Evolutionary conservation across 2,329 filamentous ascomycete genomes (phyloP), one percentile per base, ranked within the genome.

Genomic region (Cytospora paraplurivora): DNA sequence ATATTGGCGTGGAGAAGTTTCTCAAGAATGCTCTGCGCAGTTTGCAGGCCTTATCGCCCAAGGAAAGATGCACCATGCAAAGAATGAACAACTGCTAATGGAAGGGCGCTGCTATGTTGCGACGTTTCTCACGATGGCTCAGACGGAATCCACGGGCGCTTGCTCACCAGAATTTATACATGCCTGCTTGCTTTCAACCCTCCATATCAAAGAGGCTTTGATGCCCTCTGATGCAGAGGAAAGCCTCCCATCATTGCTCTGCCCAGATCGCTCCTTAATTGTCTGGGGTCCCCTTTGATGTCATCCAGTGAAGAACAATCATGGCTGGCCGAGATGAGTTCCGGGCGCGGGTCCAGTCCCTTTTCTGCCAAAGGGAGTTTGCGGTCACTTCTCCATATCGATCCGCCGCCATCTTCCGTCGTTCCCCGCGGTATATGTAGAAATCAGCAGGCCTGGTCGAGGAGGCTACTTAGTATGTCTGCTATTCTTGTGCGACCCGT

Each of bases 61-160:
- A 19, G 21, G 19, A 19, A 21, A 47, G 44, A 21, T 47, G 44
- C 44, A 21, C 21, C 44, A 11, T 60, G 63, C 56, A 63, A 12
- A 47, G 56, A 19, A 44, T 34, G 60, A 44, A 44, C 32, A 49
- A 51, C 33, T 62, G 60, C 56, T 53, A 8, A 66, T 67, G 56
- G 68, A 68, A 13, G 8, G 35, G 12, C 2, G 3, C 35, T 37
- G 21, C 72, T 63, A n/a, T 65, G 66, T 34, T 68, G 67, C 63
- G 67, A 78, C 76, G 67, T 79, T 79, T 67, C 77, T 79, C 21
- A 72, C 72, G 60, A 78, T 62, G 6, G 72, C 74, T 6, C 71
- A 72, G 17, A 76, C 69, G 44, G 68, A 69, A 41, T 67, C 68
- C 12, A 78, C 72, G 1, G 70, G 67, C 52, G 71, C 66, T 32